Conservation (phyloP, 2,329 filamentous ascomycete species). For the Zymoseptoria crescenta region DNA sequence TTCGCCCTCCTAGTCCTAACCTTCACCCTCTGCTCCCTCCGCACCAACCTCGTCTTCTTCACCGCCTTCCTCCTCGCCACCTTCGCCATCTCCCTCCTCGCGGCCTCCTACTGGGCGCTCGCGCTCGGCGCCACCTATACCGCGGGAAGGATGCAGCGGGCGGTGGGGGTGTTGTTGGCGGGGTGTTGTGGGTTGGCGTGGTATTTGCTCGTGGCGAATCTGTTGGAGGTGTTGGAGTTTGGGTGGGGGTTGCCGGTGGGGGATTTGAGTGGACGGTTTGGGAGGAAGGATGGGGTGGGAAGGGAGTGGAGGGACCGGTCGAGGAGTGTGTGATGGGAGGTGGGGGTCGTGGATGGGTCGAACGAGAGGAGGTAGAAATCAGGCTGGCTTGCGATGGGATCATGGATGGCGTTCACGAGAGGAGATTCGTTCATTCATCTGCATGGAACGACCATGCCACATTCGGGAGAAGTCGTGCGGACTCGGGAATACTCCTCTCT, state of each 20-base stretch:
- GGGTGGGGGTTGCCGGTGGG: conserved; percentile 4
- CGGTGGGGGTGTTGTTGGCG: conserved; percentile 1
- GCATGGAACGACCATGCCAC: no score
- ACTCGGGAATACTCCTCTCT: no score
- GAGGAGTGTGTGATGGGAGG: not conserved
- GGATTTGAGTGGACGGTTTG: conserved; percentile 1
- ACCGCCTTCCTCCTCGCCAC: conserved; percentile 1
- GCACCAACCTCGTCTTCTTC: conserved; percentile 6
- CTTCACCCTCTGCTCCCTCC: conserved; percentile 3
- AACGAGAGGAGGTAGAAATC: no score
- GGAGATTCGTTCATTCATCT: no score
- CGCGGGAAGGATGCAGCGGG: conserved; percentile 2
- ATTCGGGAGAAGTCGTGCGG: no score
- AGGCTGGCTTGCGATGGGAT: no score
- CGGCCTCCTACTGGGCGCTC: conserved; percentile 3
- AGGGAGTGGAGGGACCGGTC: not conserved
- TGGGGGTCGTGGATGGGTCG: no score
- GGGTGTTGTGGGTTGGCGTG: conserved; percentile 4
- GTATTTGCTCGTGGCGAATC: conserved; percentile 6
- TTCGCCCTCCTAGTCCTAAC: conserved; percentile 11
- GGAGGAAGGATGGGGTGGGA: not conserved
- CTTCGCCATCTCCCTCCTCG: conserved; percentile 2
- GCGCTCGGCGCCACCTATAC: not conserved
- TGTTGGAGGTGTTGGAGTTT: conserved; percentile 7
- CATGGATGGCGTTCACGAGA: no score